phyloP scores from a whole-genome alignment of 1,139 yeast genomes.

The Kodamaea alishanica region DNA sequence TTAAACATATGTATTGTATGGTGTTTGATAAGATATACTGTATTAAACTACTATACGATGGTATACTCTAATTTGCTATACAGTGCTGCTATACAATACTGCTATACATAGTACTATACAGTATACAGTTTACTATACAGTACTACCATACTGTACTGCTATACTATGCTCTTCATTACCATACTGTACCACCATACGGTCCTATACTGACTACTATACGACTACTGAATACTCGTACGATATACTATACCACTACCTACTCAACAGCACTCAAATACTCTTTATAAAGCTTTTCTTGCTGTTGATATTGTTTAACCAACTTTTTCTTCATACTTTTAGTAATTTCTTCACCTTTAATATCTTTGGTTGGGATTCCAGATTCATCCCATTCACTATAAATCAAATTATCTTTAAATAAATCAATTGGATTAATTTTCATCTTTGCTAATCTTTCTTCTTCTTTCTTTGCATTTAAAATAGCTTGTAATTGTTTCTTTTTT shows the following conservation, averaged over 20 bases:
- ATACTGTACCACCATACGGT: no score
- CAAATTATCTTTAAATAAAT: slow-evolving; percentile 59
- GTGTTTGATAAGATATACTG: no score
- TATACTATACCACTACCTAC: not conserved
- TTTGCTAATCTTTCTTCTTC: slow-evolving; percentile 65
- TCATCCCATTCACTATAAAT: slow-evolving; percentile 79
- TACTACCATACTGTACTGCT: no score
- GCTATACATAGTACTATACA: no score
- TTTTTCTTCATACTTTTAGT: slow-evolving; percentile 85
- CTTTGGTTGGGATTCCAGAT: slow-evolving; percentile 77
- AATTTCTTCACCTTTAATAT: slow-evolving; percentile 77
- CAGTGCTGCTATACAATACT: no score
- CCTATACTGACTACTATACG: not conserved
- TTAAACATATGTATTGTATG: no score
- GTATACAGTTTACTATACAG: no score
- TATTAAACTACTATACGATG: no score
- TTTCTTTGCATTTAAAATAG: slow-evolving; percentile 48
- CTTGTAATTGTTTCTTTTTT: slow-evolving; percentile 38
- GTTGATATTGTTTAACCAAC: slow-evolving; percentile 68
- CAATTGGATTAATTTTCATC: slow-evolving; percentile 66
- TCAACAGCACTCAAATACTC: slow-evolving; percentile 41
- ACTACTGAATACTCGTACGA: not conserved
- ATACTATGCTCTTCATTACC: no score
- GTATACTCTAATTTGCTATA: no score
- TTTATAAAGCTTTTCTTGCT: slow-evolving; percentile 77